Base-by-base conservation (phyloP, 2,329 filamentous ascomycete genomes). In the Penicillium sp. region DNA sequence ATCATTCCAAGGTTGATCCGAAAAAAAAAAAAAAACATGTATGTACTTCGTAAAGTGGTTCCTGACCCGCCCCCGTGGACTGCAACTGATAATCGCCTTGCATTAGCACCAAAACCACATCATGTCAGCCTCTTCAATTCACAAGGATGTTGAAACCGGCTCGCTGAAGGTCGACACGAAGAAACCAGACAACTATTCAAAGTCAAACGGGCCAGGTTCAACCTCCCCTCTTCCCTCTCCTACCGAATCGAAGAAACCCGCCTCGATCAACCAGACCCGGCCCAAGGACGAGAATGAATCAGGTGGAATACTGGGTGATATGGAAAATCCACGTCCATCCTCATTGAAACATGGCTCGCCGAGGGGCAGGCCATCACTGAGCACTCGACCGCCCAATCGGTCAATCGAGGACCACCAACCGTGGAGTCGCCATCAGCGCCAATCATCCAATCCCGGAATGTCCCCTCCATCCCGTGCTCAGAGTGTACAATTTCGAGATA, bases 401-500 rank as follows among this genome's bases (percentile, higher is more conserved):
- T 62, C 66, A 26, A 50, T 45, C n/a, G 66, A 65, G 18, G 57
- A 61, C 16, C 56, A 56, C n/a, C 61, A 61, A 43, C 60, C 60
- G 30, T 38, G 52, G 41, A 64, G 48, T 32, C 60, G 45, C 23
- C 65, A 67, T 36, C 64, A 59, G 34, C 59, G 61, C 34, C 67
- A 63, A 36, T 46, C 60, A 14, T 69, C 68, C 11, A 41, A 60
- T 4, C 59, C 64, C 2, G 69, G 63, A 3, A 56, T 66, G 8
- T 62, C 76, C 6, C 77, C 78, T 19, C 69, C 73, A 1, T 70
- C 67, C 13, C 78, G 79, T 18, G 78, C 84, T 47, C 82, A 83
- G 52, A 93, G 87, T 67, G 89, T 95, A 3, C 90, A 94, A 63
- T 94, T 95, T 68, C 80, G 84, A 29, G 76, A 81, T 13, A 79